phyloP scores from a whole-genome alignment of 2,329 filamentous ascomycete species.

The Ophiocordyceps camponoti-saundersi region DNA sequence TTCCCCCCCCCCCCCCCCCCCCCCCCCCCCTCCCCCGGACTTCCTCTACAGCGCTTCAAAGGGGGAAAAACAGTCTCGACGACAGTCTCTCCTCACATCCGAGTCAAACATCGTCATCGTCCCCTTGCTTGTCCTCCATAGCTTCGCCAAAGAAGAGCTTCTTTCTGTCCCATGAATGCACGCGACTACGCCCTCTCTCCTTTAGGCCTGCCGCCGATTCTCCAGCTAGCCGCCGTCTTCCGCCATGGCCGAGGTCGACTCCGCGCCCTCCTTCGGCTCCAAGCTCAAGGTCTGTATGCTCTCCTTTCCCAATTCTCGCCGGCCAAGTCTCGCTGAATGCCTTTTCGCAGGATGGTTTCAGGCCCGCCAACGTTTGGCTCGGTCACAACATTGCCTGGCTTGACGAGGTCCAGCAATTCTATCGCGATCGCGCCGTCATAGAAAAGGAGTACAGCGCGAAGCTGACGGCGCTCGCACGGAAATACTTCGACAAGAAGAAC shows the following conservation, averaged over 20 bases:
- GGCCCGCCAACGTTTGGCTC: slow-evolving; percentile 85
- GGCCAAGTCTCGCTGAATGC: background rate
- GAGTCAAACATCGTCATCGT: no score
- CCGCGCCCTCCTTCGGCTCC: slow-evolving; percentile 72
- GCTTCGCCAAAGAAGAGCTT: background rate
- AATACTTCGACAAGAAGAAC: slow-evolving; percentile 93
- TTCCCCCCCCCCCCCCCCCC: no score
- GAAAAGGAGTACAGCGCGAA: slow-evolving; percentile 95
- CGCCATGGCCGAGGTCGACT: slow-evolving; percentile 67
- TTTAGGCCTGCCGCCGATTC: background rate
- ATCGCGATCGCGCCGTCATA: slow-evolving; percentile 81
- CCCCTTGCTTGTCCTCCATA: background rate
- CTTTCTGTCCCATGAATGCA: background rate
- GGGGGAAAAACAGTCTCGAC: no score
- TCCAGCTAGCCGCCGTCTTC: slow-evolving; percentile 1
- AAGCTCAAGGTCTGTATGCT: slow-evolving; percentile 60
- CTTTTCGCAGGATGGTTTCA: slow-evolving; percentile 73
- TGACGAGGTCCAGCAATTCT: slow-evolving; percentile 93
- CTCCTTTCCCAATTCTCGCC: background rate
- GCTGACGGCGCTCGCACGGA: slow-evolving; percentile 75
- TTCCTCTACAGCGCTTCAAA: no score
- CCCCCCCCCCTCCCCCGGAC: no score
- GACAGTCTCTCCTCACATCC: no score
- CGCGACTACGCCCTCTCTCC: slow-evolving; percentile 1
- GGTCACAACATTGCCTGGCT: slow-evolving; percentile 82